A percentile compares a stretch with the other conserved stretches of the same genome.
Conservation (phyloP, 73 alveolate genomes). For the Breviolum minutum region DNA sequence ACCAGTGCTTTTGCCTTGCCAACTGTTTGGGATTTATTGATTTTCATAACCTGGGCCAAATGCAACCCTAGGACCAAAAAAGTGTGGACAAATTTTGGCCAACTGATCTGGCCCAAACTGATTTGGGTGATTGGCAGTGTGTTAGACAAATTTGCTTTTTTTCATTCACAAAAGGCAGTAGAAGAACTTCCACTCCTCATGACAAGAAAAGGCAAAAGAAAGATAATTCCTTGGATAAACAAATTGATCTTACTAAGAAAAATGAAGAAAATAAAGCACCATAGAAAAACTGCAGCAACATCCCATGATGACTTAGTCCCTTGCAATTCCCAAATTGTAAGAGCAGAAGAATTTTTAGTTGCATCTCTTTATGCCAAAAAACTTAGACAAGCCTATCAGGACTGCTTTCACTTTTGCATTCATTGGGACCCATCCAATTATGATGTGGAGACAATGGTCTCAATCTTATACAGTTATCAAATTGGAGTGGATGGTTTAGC, state of each 20-base stretch:
- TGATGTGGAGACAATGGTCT: neutral
- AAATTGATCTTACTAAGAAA: neutral
- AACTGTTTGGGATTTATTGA: neutral
- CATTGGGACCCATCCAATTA: neutral
- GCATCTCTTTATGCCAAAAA: neutral
- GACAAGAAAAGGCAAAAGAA: neutral
- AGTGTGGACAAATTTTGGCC: neutral
- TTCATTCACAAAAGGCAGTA: neutral
- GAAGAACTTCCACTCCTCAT: neutral
- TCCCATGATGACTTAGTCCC: neutral
- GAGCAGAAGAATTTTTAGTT: neutral
- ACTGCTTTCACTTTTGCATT: neutral
- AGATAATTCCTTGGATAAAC: neutral
- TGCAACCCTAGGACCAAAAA: neutral
- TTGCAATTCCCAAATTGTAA: neutral
- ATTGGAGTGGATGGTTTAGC: conserved; percentile 4
- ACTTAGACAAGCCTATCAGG: neutral
- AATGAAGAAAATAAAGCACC: neutral
- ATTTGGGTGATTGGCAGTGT: neutral
- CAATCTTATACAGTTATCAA: neutral
- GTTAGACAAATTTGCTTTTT: neutral
- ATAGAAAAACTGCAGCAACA: neutral
- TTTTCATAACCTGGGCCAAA: neutral
- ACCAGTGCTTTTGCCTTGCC: neutral
- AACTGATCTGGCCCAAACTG: neutral